Percentiles rank a stretch among this genome's conserved stretches.
These are phyloP conservation scores for Solanum appendiculatum DNA, from an alignment of 257 asterid genomes.

Conservation along the genomic window DNA sequence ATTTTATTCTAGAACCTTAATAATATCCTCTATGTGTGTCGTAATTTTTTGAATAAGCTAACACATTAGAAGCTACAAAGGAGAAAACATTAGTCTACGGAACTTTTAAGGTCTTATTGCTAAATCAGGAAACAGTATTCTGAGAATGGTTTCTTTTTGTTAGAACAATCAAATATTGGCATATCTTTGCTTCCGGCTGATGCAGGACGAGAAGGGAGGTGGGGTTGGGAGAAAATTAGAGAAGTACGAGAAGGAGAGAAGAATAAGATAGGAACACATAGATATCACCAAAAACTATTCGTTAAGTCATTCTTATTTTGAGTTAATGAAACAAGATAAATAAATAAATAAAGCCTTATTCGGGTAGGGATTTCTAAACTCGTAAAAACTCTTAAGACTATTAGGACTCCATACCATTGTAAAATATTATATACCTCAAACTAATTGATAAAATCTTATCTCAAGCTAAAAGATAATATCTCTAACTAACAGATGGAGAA, in stretches of 20 bases:
- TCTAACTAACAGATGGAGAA: not conserved
- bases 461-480: not conserved
- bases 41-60: not conserved
- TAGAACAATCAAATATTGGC: not conserved
- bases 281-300: not conserved
- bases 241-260: not conserved
- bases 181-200: not conserved
- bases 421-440: not conserved
- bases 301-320: not conserved
- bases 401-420: not conserved
- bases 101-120: not conserved
- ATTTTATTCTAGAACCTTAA: not conserved
- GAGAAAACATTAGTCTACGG: not conserved
- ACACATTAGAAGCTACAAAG: not conserved
- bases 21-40: not conserved
- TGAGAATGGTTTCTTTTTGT: not conserved
- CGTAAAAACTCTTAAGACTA: not conserved
- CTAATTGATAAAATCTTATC: not conserved
- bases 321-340: not conserved
- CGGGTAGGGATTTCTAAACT: not conserved
- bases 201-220: not conserved
- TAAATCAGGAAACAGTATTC: not conserved
- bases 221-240: not conserved
- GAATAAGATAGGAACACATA: not conserved
- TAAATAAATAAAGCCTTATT: not conserved